A percentile compares a stretch with the other conserved stretches of the same genome.
phyloP scores from a whole-genome alignment of 2,329 filamentous ascomycete genomes.

The Diplocarpon mali region DNA sequence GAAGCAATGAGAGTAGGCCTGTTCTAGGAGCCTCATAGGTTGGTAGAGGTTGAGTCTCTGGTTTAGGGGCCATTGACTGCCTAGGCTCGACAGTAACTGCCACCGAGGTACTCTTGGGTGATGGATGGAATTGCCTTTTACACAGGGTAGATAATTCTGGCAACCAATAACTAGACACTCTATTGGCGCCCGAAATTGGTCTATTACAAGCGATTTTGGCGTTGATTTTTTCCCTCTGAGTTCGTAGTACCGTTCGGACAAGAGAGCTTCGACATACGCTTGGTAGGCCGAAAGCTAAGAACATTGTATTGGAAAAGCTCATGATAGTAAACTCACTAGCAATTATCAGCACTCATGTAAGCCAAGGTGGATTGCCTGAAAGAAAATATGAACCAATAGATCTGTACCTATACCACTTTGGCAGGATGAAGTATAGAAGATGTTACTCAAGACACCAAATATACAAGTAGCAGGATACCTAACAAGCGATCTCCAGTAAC shows the following conservation, averaged over 20 bases:
- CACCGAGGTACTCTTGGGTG: not conserved
- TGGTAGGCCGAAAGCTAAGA: constrained; percentile 8
- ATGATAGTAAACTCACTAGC: not conserved
- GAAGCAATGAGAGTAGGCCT: constrained; percentile 60
- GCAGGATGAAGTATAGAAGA: no score
- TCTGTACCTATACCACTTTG: no score
- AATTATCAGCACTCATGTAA: not conserved
- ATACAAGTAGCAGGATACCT: no score
- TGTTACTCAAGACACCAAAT: no score
- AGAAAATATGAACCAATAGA: no score
- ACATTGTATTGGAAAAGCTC: not conserved
- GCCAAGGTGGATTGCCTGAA: no score
- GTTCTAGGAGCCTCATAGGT: constrained; percentile 57
- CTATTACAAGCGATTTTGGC: not conserved
- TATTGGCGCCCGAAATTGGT: not conserved
- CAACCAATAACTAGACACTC: not conserved
- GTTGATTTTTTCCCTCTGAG: not conserved
- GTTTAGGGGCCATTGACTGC: not conserved
- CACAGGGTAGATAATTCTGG: not conserved
- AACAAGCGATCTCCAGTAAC: no score
- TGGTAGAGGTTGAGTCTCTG: not conserved
- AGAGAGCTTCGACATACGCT: constrained; percentile 4
- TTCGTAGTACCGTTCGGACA: not conserved
- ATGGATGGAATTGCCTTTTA: not conserved
- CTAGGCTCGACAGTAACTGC: not conserved